A percentile compares a stretch with the other conserved stretches of the same genome.
These are phyloP conservation scores for Sequoia sempervirens DNA, from an alignment of 75 land plant genomes.

Conservation along the genomic window DNA sequence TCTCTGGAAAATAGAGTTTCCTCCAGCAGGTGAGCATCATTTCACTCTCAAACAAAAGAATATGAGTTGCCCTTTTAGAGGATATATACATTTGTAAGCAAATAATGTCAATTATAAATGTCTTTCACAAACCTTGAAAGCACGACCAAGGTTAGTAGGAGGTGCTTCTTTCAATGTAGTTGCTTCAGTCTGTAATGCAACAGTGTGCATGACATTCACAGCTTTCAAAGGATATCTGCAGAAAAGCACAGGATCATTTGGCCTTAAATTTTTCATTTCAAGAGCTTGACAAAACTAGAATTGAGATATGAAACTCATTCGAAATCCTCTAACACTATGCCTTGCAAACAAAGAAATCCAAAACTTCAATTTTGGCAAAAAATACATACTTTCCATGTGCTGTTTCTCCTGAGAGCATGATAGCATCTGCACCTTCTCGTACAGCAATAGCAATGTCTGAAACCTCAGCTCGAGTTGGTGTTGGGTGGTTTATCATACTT, in stretches of 20 bases:
- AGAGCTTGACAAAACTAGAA: not conserved
- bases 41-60: not conserved
- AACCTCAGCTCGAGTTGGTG: constrained; percentile 97
- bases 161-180: constrained; percentile 37
- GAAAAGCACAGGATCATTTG: constrained; percentile 1
- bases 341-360: not conserved
- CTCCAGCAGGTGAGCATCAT: not conserved
- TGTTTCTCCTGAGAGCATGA: constrained; percentile 99
- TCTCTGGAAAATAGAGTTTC: constrained; percentile 34
- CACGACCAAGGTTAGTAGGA: constrained; percentile 37
- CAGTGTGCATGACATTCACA: constrained; percentile 99
- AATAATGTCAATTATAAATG: not conserved
- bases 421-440: constrained; percentile 94
- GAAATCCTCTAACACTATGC: not conserved
- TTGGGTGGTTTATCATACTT: constrained; percentile 98
- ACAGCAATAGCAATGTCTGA: constrained; percentile 99
- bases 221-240: constrained; percentile 97
- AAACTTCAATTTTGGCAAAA: not conserved
- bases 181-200: constrained; percentile 88
- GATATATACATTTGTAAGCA: constrained; percentile 1
- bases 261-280: not conserved
- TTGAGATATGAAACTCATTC: not conserved
- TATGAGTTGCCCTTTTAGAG: not conserved
- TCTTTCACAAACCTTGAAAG: constrained; percentile 41
- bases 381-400: constrained; percentile 94